Percentiles rank a stretch among this genome's conserved stretches.
These are phyloP conservation scores for Neopestalotiopsis clavispora DNA, from an alignment of 2,329 filamentous ascomycete genomes.

Conservation along the genomic window DNA sequence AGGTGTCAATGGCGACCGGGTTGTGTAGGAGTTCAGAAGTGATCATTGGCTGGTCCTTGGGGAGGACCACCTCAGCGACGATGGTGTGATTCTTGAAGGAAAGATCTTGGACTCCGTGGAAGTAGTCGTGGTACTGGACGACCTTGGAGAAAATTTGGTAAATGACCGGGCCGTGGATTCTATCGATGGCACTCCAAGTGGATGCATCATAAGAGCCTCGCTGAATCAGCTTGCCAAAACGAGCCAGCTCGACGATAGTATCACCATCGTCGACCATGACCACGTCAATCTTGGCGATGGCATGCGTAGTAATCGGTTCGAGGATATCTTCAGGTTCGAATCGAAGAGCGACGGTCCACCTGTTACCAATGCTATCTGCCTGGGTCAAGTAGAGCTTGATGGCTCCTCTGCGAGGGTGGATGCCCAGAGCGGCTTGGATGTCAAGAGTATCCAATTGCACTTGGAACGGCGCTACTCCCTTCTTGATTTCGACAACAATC, in stretches of 20 bases:
- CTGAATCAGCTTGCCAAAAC: constrained; percentile 35
- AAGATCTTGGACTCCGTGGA: constrained; percentile 30
- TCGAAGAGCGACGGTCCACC: not conserved
- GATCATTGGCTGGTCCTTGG: constrained; percentile 10
- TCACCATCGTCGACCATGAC: constrained; percentile 22
- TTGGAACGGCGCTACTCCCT: not conserved
- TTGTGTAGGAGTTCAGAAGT: constrained; percentile 22
- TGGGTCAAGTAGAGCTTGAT: not conserved
- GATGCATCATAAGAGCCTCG: constrained; percentile 31
- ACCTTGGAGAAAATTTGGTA: constrained; percentile 37
- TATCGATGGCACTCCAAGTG: constrained; percentile 28
- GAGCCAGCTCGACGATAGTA: constrained; percentile 30
- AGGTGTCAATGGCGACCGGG: constrained; percentile 24
- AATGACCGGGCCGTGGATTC: constrained; percentile 37
- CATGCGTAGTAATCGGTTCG: not conserved
- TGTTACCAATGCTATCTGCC: not conserved
- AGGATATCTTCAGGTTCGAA: not conserved
- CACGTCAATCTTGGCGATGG: not conserved
- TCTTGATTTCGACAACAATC: not conserved
- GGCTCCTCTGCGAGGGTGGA: not conserved
- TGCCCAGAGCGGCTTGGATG: not conserved
- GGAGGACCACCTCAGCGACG: constrained; percentile 24
- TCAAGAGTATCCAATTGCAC: not conserved
- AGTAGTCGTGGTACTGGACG: constrained; percentile 33
- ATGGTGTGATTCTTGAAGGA: constrained; percentile 26